These are phyloP conservation scores for Lindgomyces ingoldianus DNA, from an alignment of 495 filamentous ascomycete genomes.

Conservation along the genomic window DNA sequence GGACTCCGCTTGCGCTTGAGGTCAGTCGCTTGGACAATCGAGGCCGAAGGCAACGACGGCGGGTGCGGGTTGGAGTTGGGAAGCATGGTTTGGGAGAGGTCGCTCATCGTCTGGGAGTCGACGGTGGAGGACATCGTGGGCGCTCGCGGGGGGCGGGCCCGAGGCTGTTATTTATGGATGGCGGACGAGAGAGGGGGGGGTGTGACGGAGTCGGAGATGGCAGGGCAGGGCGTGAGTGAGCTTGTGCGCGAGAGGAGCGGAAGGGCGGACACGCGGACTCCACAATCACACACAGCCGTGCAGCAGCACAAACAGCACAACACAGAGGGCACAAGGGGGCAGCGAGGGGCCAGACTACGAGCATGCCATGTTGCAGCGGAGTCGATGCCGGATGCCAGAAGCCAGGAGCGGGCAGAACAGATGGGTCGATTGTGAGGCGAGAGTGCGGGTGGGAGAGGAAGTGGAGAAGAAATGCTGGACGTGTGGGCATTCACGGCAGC, in stretches of 20 bases:
- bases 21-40: constrained; percentile 13
- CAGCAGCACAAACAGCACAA: background rate
- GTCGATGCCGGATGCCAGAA: background rate
- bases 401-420: background rate
- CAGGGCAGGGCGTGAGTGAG: constrained; percentile 4
- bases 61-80: constrained; percentile 4
- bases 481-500: too few species aligned
- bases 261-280: background rate
- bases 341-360: background rate
- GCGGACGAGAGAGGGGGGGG: constrained; percentile 28
- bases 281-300: background rate
- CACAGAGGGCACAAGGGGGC: background rate
- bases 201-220: constrained; percentile 22
- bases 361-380: background rate
- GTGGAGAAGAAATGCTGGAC: too few species aligned
- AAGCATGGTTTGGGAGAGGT: background rate
- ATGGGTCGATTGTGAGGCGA: background rate
- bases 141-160: constrained; percentile 12
- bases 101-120: constrained; percentile 10
- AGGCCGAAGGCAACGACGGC: background rate
- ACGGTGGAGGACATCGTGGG: constrained; percentile 17
- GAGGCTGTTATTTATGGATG: constrained; percentile 21
- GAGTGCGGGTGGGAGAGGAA: background rate
- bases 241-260: background rate
- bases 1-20: constrained; percentile 64